Percentiles rank a stretch among this genome's conserved stretches.
Conservation (phyloP, 1,284 basidiomycete species). For the Pseudozyma hubeiensis region DNA sequence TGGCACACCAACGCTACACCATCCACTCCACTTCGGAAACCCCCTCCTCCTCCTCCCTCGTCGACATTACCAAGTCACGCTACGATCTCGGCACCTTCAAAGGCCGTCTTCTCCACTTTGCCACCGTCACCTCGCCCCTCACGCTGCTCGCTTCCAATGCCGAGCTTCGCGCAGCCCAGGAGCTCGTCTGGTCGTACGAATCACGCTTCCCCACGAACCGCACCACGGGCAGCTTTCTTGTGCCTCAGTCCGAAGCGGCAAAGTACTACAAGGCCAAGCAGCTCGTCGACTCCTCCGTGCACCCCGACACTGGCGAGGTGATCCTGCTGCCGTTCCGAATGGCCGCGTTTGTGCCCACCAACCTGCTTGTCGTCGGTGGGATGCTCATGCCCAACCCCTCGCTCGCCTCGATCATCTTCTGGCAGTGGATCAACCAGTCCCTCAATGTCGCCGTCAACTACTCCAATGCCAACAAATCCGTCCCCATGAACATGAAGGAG, state of each 20-base stretch:
- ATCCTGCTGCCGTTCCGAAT: constrained; percentile 72
- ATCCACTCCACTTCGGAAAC: constrained; percentile 33
- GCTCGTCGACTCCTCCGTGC: constrained; percentile 70
- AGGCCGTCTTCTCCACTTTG: constrained; percentile 72
- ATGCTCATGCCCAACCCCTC: constrained; percentile 66
- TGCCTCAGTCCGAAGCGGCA: constrained; percentile 37
- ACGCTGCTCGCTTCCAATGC: constrained; percentile 71
- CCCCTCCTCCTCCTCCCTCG: constrained; percentile 7
- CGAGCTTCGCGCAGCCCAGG: constrained; percentile 41
- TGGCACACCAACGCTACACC: constrained; percentile 29
- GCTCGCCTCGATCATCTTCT: constrained; percentile 70
- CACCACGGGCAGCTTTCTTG: constrained; percentile 28
- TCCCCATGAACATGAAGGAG: constrained; percentile 71
- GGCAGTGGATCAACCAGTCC: constrained; percentile 74
- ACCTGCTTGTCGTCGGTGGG: constrained; percentile 71
- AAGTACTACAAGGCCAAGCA: constrained; percentile 56
- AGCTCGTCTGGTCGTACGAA: constrained; percentile 43
- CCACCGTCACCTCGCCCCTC: constrained; percentile 72
- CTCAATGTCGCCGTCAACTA: constrained; percentile 69
- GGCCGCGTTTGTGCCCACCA: constrained; percentile 73
- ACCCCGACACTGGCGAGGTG: constrained; percentile 70
- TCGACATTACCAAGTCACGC: constrained; percentile 48
- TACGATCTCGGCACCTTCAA: constrained; percentile 52
- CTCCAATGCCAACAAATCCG: constrained; percentile 72
- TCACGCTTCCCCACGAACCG: constrained; percentile 35